A percentile compares a stretch with the other conserved stretches of the same genome.
phyloP scores from a whole-genome alignment of 176 grass and related monocot species.

The Hyparrhenia diplandra region DNA sequence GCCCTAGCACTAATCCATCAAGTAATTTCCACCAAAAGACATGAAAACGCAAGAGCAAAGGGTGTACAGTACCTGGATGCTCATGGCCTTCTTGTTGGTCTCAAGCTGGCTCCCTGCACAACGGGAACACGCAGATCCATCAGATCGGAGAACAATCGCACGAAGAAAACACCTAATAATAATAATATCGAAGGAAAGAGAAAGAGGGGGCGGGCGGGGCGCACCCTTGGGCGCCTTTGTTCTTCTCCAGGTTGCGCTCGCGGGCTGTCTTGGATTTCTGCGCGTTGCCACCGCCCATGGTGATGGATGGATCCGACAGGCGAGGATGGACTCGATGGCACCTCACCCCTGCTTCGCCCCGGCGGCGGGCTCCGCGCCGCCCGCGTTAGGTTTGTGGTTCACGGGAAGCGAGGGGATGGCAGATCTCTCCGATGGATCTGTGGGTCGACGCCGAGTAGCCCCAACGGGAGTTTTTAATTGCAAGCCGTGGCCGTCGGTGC shows the following conservation, averaged over 20 bases:
- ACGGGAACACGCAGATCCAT: constrained; percentile 1
- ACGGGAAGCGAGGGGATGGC: background rate
- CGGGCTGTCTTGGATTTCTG: constrained; percentile 56
- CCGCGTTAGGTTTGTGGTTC: constrained; percentile 18
- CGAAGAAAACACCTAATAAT: too few relatives aligned
- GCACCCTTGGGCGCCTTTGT: too few relatives aligned
- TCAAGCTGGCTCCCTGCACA: constrained; percentile 56
- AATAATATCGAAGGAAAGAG: too few relatives aligned
- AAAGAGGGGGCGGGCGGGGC: too few relatives aligned
- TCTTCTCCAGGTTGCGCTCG: constrained; percentile 53
- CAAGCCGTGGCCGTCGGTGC: background rate
- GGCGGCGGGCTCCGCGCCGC: constrained; percentile 6
- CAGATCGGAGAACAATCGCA: background rate
- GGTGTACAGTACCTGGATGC: constrained; percentile 46
- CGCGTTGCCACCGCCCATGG: constrained; percentile 53
- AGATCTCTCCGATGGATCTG: background rate
- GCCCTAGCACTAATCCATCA: background rate
- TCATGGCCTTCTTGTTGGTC: constrained; percentile 72
- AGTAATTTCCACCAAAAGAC: background rate
- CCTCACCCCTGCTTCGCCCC: background rate
- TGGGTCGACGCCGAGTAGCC: background rate
- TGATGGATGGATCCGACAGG: background rate
- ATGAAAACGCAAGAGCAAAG: background rate
- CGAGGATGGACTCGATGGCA: background rate
- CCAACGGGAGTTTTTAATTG: background rate